Conservation (phyloP, 106 monocot genomes). For the Platanthera guangdongensis region DNA sequence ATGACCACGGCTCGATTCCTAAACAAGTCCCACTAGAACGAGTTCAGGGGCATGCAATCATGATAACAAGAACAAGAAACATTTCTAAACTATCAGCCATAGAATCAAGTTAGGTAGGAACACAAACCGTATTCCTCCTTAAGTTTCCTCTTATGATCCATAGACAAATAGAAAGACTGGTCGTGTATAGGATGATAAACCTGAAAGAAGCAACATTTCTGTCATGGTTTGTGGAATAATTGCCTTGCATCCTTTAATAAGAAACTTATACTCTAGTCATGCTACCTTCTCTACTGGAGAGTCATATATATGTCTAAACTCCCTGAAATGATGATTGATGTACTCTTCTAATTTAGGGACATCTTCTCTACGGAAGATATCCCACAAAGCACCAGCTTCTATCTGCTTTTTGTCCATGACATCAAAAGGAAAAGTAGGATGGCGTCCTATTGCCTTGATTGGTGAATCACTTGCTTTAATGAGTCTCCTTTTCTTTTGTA, state of each 20-base stretch:
- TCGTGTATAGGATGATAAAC: slow-evolving; percentile 72
- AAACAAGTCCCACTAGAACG: neutral
- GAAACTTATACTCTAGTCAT: neutral
- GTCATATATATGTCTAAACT: slow-evolving; percentile 43
- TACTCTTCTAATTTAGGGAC: slow-evolving; percentile 31
- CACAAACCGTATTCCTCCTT: slow-evolving; percentile 71
- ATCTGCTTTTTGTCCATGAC: neutral
- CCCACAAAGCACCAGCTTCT: slow-evolving; percentile 54
- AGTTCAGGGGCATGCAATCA: neutral
- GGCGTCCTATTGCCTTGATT: neutral
- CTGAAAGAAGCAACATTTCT: slow-evolving; percentile 14
- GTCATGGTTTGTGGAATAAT: neutral
- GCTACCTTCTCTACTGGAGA: slow-evolving; percentile 26
- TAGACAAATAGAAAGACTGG: slow-evolving; percentile 59
- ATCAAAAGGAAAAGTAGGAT: neutral
- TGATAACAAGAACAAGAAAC: neutral
- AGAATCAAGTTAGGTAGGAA: too few relatives aligned
- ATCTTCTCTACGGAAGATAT: slow-evolving; percentile 57
- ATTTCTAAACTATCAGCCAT: too few relatives aligned
- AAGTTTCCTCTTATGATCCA: slow-evolving; percentile 58
- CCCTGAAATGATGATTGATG: slow-evolving; percentile 29
- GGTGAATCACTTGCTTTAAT: neutral
- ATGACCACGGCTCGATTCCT: slow-evolving; percentile 92
- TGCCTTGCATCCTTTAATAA: neutral
- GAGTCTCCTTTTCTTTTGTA: neutral